A percentile compares a stretch with the other conserved stretches of the same genome.
phyloP scores from a whole-genome alignment of 306 rosid genomes.

The cucumber (Cucumis sativus) region DNA sequence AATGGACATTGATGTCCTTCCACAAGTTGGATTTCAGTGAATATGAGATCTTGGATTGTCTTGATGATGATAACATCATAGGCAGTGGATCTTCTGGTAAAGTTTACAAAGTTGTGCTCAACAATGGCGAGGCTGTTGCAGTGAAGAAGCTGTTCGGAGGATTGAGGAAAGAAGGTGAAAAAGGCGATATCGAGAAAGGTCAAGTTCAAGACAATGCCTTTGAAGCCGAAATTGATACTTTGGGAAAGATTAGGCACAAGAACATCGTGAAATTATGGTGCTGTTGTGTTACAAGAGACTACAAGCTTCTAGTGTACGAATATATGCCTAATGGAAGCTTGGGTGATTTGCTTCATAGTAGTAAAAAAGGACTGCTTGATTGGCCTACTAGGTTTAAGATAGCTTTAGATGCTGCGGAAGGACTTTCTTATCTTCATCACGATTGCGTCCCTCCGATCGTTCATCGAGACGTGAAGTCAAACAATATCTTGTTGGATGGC shows the following conservation, averaged over 20 bases:
- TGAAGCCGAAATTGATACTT: constrained; percentile 59
- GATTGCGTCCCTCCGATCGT: constrained; percentile 72
- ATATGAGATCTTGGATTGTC: constrained; percentile 50
- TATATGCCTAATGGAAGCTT: constrained; percentile 85
- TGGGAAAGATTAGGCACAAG: constrained; percentile 80
- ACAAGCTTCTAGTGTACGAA: constrained; percentile 67
- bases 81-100: constrained; percentile 78
- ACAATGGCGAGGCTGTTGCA: constrained; percentile 51
- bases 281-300: constrained; percentile 62
- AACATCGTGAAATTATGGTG: constrained; percentile 73
- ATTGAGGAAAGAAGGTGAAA: not conserved
- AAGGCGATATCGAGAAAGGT: constrained; percentile 35
- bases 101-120: constrained; percentile 59
- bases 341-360: constrained; percentile 69
- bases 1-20: constrained; percentile 76
- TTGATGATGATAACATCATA: constrained; percentile 61
- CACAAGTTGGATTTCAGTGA: constrained; percentile 75
- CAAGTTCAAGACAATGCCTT: constrained; percentile 23
- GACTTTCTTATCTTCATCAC: constrained; percentile 72
- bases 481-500: constrained; percentile 77
- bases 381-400: constrained; percentile 85
- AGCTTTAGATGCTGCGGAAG: constrained; percentile 86
- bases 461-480: constrained; percentile 81
- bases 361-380: constrained; percentile 46
- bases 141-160: constrained; percentile 78